phyloP scores from a whole-genome alignment of 768 basidiomycete genomes.

The Hericium rajendrae region DNA sequence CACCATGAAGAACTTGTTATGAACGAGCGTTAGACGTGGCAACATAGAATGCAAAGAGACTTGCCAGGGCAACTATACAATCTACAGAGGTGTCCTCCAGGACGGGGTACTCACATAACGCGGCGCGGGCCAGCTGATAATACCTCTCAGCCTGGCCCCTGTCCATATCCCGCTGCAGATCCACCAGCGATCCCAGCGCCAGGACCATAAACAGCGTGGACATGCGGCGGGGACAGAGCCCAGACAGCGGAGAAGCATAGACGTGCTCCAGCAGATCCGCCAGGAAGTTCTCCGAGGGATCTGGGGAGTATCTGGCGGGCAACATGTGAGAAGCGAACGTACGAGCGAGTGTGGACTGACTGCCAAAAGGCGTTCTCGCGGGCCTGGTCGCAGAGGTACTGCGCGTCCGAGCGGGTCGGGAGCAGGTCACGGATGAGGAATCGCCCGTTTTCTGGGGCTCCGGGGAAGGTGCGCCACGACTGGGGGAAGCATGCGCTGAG shows the following conservation, averaged over 20 bases:
- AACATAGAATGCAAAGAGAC: background rate
- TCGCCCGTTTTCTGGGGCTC: background rate
- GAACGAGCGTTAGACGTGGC: background rate
- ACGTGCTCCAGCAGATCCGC: background rate
- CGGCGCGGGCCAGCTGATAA: conserved; percentile 3
- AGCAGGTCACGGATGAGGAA: background rate
- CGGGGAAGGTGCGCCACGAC: background rate
- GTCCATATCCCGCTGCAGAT: background rate
- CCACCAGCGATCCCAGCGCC: background rate
- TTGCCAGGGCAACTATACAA: background rate
- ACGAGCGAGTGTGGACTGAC: background rate
- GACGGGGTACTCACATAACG: background rate
- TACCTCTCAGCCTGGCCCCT: background rate
- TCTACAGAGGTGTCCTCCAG: background rate
- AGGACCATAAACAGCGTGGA: background rate
- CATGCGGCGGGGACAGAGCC: background rate
- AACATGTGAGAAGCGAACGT: background rate
- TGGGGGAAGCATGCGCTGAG: background rate
- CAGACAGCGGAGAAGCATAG: background rate
- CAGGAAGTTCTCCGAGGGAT: background rate
- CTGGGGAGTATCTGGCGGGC: background rate
- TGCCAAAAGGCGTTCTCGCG: background rate
- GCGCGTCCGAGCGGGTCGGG: background rate
- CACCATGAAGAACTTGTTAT: background rate
- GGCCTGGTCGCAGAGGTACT: background rate